Base-by-base conservation (phyloP, 768 basidiomycete genomes). In the Kwoniella newhampshirensis region DNA sequence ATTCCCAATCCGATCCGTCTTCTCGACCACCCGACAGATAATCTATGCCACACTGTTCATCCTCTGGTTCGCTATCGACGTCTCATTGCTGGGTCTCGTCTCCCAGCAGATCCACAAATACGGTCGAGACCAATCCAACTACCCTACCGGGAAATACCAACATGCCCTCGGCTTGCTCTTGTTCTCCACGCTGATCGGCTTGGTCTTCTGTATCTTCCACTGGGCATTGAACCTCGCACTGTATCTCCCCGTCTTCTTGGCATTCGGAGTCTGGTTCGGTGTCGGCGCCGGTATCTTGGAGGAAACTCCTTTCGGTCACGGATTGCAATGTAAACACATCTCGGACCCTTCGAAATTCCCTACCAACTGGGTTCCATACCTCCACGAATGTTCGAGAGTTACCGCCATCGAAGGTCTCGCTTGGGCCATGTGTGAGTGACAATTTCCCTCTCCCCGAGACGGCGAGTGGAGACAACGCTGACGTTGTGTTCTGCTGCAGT, bases 371-470 rank as follows among this genome's bases (percentile, higher is more conserved):
- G 46, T 49, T 15, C 57, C 63, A 9, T 67, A 48, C 54, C 49
- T 63, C 48, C 25, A 27, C 17, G 45, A 64, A 21, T 70, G 68
- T 52, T 51, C 57, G 12, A 37, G 66, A 30, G 42, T 64, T 3
- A 67, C 59, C 15, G 62, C 66, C 26, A 67, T 70, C 28, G 55
- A 63, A 47, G 68, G 63, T 58, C 59, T 70, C 11, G 59, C 68
- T 52, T 70, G 68, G 68, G 59, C 62, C 17, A 51, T 70, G 58
- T 70, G 68, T 70, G 39, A 70, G 68, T 67, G 2, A 12, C 23
- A 23, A 25, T 9, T n/a, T 21, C n/a, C n/a, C n/a, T n/a, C n/a
- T n/a, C n/a, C n/a, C n/a, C n/a, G n/a, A n/a, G n/a, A n/a, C n/a
- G n/a, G n/a, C n/a, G 30, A 26, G 30, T 36, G 17, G 9, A 5